These are phyloP conservation scores for Alternaria gansuensis DNA, from an alignment of 2,329 filamentous ascomycete species.

Conservation along the genomic window DNA sequence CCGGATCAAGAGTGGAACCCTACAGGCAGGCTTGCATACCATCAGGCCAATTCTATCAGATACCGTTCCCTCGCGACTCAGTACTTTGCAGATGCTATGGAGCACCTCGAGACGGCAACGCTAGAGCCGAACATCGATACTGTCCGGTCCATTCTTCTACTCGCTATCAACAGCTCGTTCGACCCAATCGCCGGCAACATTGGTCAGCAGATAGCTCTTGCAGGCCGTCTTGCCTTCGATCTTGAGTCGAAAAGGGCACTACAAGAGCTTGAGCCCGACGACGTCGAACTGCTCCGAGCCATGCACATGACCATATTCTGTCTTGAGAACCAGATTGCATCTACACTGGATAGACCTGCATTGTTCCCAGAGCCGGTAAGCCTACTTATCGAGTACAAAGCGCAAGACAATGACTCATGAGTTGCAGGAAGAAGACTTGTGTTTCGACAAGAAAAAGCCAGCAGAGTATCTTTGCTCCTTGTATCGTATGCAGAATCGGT, in stretches of 20 bases:
- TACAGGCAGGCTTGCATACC: slow-evolving; percentile 40
- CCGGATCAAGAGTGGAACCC: slow-evolving; percentile 34
- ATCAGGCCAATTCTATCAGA: slow-evolving; percentile 42
- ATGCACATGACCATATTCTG: slow-evolving; percentile 51
- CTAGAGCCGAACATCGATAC: slow-evolving; percentile 46
- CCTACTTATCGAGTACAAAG: neutral
- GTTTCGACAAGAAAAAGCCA: slow-evolving; percentile 41
- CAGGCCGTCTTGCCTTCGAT: slow-evolving; percentile 45
- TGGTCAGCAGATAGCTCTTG: slow-evolving; percentile 50
- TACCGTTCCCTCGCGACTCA: slow-evolving; percentile 41
- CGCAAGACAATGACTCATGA: slow-evolving; percentile 17
- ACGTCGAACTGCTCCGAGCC: slow-evolving; percentile 36
- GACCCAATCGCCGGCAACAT: slow-evolving; percentile 49
- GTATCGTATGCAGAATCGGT: slow-evolving; percentile 49
- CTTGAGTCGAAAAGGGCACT: slow-evolving; percentile 40
- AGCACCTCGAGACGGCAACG: slow-evolving; percentile 46
- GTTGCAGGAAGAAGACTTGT: slow-evolving; percentile 38
- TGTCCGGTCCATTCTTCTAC: slow-evolving; percentile 44
- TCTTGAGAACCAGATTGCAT: slow-evolving; percentile 49
- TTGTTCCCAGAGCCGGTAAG: slow-evolving; percentile 49
- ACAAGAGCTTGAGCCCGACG: slow-evolving; percentile 37
- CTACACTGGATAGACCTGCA: slow-evolving; percentile 47
- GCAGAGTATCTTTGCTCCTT: slow-evolving; percentile 48
- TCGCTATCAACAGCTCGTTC: slow-evolving; percentile 50
- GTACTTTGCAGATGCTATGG: slow-evolving; percentile 45